Base-by-base conservation (phyloP, 2,329 filamentous ascomycete genomes). In the Fulvia fulva region DNA sequence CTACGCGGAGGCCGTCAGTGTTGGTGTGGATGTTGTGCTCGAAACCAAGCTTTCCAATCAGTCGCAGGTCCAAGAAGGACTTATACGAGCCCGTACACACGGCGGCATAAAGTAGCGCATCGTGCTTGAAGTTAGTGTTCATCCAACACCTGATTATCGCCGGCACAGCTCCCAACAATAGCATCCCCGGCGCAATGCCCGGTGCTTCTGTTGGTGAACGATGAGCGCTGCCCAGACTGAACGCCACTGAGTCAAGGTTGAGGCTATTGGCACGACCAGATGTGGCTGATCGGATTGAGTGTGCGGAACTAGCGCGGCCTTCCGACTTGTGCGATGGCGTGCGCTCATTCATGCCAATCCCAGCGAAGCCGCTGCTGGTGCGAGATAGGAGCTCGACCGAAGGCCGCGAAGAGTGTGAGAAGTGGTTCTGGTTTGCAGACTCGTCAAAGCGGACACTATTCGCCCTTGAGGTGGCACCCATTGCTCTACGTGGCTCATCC, bases 381-480 rank as follows among this genome's bases (percentile, higher is more conserved):
- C 93, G 79, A 25, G 89, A 88, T 43, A 86, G 85, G 65, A 96
- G 88, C 56, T 97, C 94, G 49, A 89, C 85, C 12, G 90, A 93
- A 56, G 91, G 88, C 46, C 93, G 86, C 59, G 88, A 89, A 63
- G 85, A 86, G 69, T 96, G 90, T 37, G 87, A 87, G 84, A 94
- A 95, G 73, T 91, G 91, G 50, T 90, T 89, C 67, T 96, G 91
- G 67, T 96, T 86, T 14, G 93, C 92, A 70, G 91, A 96, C 73
- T 97, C 93, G 71, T 97, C 94, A 69, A 99, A 99, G 37, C 94
- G 89, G 66, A 99, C 94, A 71, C 94, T 97, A 72, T 97, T 97
- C 50, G 94, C 93, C 67, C 94, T 84, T 19, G 94, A 99, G 19
- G 91, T 88, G 21, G 90, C 90, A 55, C 94, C 90, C 63, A 93